Base-by-base conservation (phyloP, 2,329 filamentous ascomycete genomes). In the Pseudogymnoascus sp. region DNA sequence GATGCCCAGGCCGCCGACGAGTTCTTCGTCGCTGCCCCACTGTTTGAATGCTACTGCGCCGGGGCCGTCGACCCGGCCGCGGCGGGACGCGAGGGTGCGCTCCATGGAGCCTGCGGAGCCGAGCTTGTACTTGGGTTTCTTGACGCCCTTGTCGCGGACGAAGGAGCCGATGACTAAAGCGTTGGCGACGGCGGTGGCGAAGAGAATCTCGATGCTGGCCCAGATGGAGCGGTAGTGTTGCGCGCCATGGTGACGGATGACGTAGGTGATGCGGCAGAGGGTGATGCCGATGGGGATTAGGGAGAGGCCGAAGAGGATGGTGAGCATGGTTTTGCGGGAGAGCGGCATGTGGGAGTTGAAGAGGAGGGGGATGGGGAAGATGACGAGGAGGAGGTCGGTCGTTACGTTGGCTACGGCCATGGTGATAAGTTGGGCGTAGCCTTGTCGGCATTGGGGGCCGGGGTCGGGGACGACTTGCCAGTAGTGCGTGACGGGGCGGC, bases 151-250 rank as follows among this genome's bases (percentile, higher is more conserved):
- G 73, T 97, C 93, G 12, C 93, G 85, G 28, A 97, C 86, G 71
- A 97, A 97, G 0, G 93, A 96, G 11, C 93, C 93, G 2, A 99
- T 83, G 0, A 97, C 90, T 18, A 99, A 81, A 2, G 89, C 88
- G 72, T 97, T 99, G 11, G 93, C 90, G 0, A 96, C 89, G 0
- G 87, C 86, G 0, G 93, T 90, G 4, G 95, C 93, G 60, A 93
- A 93, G 1, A 97, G 81, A 6, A 97, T 88, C 72, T 99, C 95
- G 16, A 96, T 81, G 0, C 93, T 96, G 4, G 95, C 95, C 67
- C 96, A 81, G 1, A 97, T 84, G 0, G 93, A 96, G 49, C 95
- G 89, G 68, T 89, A 91, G 71, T 95, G 91, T 73, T 97, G 95
- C 28, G 84, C 81, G 2, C 92, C 91, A 64, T 86, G 77, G 55